Evolutionary conservation across 257 asterid species (phyloP).

Genomic region (Fraxinus excelsior): DNA sequence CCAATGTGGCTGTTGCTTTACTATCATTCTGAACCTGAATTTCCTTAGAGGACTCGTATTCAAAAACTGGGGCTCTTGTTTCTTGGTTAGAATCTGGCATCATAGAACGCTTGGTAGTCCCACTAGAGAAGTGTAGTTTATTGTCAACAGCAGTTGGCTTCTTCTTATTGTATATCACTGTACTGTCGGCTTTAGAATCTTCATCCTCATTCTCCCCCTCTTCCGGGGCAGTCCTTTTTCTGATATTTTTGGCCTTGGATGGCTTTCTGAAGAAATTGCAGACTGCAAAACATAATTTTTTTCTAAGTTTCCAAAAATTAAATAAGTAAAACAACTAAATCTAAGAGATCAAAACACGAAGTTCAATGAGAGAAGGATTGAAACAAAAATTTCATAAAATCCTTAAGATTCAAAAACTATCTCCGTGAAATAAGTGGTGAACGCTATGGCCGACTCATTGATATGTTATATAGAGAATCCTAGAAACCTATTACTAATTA

Average conservation of each 20-base stretch:
- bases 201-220: slow-evolving; percentile 60
- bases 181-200: slow-evolving; percentile 47
- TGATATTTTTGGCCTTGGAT: slow-evolving; percentile 68
- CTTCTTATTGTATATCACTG: slow-evolving; percentile 55
- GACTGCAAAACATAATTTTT: slow-evolving; percentile 43
- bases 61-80: slow-evolving; percentile 48
- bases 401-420: background rate
- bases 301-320: background rate
- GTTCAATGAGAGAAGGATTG: background rate
- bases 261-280: slow-evolving; percentile 88
- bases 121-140: slow-evolving; percentile 68
- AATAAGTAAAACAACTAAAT: background rate
- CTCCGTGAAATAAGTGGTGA: background rate
- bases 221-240: slow-evolving; percentile 62
- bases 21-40: slow-evolving; percentile 86
- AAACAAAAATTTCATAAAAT: background rate
- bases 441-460: background rate
- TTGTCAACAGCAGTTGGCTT: slow-evolving; percentile 52
- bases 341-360: background rate
- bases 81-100: slow-evolving; percentile 41
- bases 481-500: background rate
- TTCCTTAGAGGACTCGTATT: slow-evolving; percentile 72
- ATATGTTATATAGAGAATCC: background rate
- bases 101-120: slow-evolving; percentile 40
- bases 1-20: slow-evolving; percentile 78